phyloP scores from a whole-genome alignment of 73 alveolate genomes.

The Tetrahymena borealis region DNA sequence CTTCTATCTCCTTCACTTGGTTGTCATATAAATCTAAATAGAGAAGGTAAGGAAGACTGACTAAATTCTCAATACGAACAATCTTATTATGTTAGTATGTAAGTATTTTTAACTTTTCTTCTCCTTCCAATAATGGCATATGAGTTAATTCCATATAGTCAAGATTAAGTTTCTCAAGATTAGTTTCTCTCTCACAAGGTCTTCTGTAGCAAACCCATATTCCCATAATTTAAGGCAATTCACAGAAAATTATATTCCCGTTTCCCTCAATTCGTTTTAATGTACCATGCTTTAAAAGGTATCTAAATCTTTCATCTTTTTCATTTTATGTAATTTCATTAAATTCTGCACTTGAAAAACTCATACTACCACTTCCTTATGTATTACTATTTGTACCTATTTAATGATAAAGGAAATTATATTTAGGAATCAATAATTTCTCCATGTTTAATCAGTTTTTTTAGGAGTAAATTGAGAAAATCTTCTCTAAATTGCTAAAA shows the following conservation, averaged over 20 bases:
- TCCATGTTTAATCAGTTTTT: no score
- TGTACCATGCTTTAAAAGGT: constrained; percentile 66
- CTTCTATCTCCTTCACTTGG: constrained; percentile 63
- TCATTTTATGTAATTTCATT: constrained; percentile 17
- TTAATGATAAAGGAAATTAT: not conserved
- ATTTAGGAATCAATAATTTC: no score
- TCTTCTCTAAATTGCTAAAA: no score
- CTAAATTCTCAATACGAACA: constrained; percentile 51
- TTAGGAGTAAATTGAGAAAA: no score
- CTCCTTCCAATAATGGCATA: constrained; percentile 84
- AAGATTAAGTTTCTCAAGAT: constrained; percentile 62
- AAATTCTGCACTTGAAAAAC: constrained; percentile 10
- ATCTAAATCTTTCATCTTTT: constrained; percentile 44
- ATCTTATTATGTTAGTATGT: constrained; percentile 64
- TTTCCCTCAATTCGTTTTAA: constrained; percentile 60
- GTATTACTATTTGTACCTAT: not conserved
- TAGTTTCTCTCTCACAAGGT: constrained; percentile 59
- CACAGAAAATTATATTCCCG: constrained; percentile 71
- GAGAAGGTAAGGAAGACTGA: constrained; percentile 61
- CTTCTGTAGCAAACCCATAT: constrained; percentile 64
- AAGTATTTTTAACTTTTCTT: constrained; percentile 61
- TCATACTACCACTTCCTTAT: not conserved
- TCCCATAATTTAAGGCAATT: constrained; percentile 65
- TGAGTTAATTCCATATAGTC: constrained; percentile 75
- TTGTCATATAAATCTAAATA: constrained; percentile 72